These are phyloP conservation scores for Backusella tarrabulga DNA, from an alignment of 192 early-diverging fungal genomes.

Conservation along the genomic window DNA sequence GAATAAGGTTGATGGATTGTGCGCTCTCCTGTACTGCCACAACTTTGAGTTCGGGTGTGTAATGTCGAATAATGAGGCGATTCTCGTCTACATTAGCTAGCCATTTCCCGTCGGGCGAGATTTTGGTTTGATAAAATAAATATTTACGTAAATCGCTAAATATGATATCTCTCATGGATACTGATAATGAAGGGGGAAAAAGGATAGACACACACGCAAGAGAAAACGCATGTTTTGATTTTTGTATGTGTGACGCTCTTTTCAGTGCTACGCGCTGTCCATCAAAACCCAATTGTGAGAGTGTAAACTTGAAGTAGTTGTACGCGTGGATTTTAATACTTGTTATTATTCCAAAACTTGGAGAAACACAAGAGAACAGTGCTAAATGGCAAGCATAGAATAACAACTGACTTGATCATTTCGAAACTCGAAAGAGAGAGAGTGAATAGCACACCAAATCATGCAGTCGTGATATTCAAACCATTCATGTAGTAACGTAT, in stretches of 20 bases:
- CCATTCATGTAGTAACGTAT: background rate
- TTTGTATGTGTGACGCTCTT: background rate
- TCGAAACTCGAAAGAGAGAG: too few species aligned
- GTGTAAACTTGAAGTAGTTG: background rate
- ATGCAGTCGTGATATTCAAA: background rate
- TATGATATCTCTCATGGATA: background rate
- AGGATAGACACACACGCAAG: background rate
- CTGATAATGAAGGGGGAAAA: background rate
- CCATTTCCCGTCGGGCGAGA: constrained; percentile 62
- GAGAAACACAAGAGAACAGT: background rate
- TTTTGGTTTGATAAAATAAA: constrained; percentile 47
- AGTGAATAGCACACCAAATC: background rate
- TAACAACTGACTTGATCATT: background rate
- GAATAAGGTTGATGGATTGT: constrained; percentile 51
- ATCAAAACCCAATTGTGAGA: background rate
- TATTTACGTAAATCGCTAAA: constrained; percentile 56
- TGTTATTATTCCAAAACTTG: background rate
- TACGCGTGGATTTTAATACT: background rate
- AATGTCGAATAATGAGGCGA: constrained; percentile 65
- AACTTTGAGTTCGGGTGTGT: constrained; percentile 62
- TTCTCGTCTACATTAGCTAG: constrained; percentile 69
- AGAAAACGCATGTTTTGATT: background rate
- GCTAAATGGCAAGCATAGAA: background rate
- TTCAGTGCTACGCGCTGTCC: background rate
- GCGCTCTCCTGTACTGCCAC: constrained; percentile 52